Conservation (phyloP, 208 protist genomes). For the Leishmania arabica region DNA sequence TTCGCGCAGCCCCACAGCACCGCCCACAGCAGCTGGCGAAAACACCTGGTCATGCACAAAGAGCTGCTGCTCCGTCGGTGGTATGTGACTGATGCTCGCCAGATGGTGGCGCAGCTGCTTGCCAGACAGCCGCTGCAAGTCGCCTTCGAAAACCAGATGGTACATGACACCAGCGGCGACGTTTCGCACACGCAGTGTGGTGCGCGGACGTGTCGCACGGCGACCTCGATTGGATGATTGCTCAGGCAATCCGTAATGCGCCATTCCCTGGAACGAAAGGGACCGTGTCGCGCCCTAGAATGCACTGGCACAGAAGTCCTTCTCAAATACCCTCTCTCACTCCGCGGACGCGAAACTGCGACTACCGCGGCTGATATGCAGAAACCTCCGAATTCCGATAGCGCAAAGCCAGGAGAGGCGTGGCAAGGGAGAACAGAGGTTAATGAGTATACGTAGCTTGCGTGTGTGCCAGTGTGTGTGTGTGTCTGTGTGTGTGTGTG, state of each 20-base stretch:
- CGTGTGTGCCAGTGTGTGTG: not conserved
- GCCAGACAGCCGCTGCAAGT: conserved; percentile 43
- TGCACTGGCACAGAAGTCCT: not conserved
- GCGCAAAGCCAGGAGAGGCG: not conserved
- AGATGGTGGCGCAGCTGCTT: conserved; percentile 48
- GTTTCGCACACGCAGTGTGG: conserved; percentile 55
- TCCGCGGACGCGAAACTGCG: not conserved
- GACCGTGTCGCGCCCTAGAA: not conserved
- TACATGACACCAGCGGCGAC: conserved; percentile 45
- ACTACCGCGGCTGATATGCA: not conserved
- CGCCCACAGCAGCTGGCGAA: conserved; percentile 11
- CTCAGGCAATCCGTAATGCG: conserved; percentile 1
- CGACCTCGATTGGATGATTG: not conserved
- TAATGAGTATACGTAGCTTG: not conserved
- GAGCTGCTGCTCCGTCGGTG: conserved; percentile 37
- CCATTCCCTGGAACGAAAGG: not conserved
- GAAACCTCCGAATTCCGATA: not conserved
- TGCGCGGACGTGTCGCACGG: conserved; percentile 6
- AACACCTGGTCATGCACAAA: conserved; percentile 15
- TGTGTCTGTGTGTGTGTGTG: not conserved
- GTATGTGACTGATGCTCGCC: conserved; percentile 47
- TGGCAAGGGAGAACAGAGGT: not conserved
- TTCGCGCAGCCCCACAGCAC: conserved; percentile 12
- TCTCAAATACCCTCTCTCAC: not conserved
- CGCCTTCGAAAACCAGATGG: conserved; percentile 70